Conservation (phyloP, 2,329 filamentous ascomycete genomes). For the Diplodia intermedia region DNA sequence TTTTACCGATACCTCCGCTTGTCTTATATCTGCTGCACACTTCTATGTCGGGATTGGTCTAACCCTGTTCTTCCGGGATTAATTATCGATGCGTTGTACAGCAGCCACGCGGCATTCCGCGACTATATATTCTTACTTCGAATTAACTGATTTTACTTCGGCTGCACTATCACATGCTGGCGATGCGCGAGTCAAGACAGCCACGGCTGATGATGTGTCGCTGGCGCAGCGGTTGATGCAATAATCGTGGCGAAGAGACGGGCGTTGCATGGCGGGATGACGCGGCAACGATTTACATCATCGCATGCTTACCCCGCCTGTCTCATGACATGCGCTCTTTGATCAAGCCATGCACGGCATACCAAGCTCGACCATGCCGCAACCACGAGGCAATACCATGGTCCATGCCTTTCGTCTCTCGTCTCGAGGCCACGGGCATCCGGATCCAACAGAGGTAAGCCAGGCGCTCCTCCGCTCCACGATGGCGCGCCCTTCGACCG, state of each 20-base stretch:
- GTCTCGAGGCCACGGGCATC: background rate
- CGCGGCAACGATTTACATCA: background rate
- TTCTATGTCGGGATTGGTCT: too few relatives aligned
- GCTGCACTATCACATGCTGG: background rate
- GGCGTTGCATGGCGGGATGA: too few relatives aligned
- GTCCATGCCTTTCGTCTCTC: background rate
- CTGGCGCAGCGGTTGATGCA: background rate
- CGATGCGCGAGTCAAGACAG: background rate
- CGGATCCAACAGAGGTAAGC: background rate
- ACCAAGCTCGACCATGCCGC: too few relatives aligned
- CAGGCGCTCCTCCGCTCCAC: background rate
- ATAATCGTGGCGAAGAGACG: background rate
- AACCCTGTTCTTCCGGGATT: background rate
- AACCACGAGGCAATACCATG: too few relatives aligned
- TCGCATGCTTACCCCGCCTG: too few relatives aligned
- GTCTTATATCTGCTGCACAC: background rate
- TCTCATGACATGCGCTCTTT: too few relatives aligned
- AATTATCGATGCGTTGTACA: background rate
- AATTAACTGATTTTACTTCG: too few relatives aligned
- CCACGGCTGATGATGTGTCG: background rate
- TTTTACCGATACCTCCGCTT: constrained; percentile 17
- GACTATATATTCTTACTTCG: too few relatives aligned
- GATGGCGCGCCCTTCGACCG: background rate
- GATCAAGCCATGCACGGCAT: too few relatives aligned
- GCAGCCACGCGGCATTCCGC: too few relatives aligned